Evolutionary conservation across 1,284 basidiomycete species (phyloP).

Genomic region (Chiua sp.): DNA sequence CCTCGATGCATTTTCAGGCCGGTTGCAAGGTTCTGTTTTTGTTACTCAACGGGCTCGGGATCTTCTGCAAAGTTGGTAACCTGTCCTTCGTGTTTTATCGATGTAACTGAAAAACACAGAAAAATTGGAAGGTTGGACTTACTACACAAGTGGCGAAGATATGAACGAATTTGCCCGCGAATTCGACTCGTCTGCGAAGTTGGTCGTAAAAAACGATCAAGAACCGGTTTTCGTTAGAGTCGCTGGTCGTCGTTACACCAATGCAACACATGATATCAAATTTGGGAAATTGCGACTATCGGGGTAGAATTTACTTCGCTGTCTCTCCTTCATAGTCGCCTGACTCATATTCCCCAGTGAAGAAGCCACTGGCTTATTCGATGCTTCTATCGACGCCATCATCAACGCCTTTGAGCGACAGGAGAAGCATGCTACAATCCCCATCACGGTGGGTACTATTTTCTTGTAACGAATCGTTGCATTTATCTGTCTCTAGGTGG

Average conservation of each 20-base stretch:
- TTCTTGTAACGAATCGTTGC: neutral
- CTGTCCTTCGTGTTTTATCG: too few relatives aligned
- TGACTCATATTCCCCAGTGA: slow-evolving; percentile 38
- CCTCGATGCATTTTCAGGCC: too few relatives aligned
- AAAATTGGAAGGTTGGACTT: slow-evolving; percentile 30
- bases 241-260: neutral
- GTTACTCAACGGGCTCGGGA: too few relatives aligned
- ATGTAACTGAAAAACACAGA: too few relatives aligned
- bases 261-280: neutral
- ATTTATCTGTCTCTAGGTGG: slow-evolving; percentile 8
- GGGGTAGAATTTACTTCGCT: slow-evolving; percentile 6
- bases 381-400: slow-evolving; percentile 37
- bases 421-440: slow-evolving; percentile 19
- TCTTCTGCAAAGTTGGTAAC: too few relatives aligned
- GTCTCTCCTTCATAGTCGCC: slow-evolving; percentile 6
- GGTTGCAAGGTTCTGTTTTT: too few relatives aligned
- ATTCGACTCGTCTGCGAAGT: slow-evolving; percentile 17
- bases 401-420: slow-evolving; percentile 39
- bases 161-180: slow-evolving; percentile 12
- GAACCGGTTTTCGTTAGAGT: slow-evolving; percentile 16
- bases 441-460: slow-evolving; percentile 32
- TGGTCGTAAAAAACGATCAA: slow-evolving; percentile 7
- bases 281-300: slow-evolving; percentile 13
- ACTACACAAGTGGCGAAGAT: slow-evolving; percentile 26
- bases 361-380: slow-evolving; percentile 49